phyloP scores from a whole-genome alignment of 768 basidiomycete genomes.

The Hirschioporus abietinus region DNA sequence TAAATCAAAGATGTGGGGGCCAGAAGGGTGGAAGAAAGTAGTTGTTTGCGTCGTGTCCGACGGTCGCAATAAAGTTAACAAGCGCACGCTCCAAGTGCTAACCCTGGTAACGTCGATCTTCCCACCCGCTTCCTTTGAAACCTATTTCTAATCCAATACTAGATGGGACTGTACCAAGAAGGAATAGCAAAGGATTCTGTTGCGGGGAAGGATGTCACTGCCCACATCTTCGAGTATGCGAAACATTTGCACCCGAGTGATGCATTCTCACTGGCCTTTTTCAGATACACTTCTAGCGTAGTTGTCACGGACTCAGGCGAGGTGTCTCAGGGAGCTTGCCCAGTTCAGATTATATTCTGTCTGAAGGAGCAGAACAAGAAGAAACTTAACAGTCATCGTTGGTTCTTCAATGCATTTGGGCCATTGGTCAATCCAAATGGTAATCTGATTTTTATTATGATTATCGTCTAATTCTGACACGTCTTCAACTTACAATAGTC shows the following conservation, averaged over 20 bases:
- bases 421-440: constrained; percentile 84
- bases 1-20: constrained; percentile 78
- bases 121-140: constrained; percentile 4
- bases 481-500: constrained; percentile 36
- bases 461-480: background rate
- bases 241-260: constrained; percentile 7
- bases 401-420: constrained; percentile 97
- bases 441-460: constrained; percentile 22
- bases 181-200: constrained; percentile 88
- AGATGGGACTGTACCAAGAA: constrained; percentile 88
- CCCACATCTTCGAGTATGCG: constrained; percentile 86
- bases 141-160: constrained; percentile 8
- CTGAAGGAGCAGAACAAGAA: constrained; percentile 96
- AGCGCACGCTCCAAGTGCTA: constrained; percentile 85
- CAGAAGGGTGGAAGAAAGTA: constrained; percentile 86
- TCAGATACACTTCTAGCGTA: constrained; percentile 72
- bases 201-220: constrained; percentile 85
- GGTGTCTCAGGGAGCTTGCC: constrained; percentile 67
- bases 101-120: constrained; percentile 49
- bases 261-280: constrained; percentile 5
- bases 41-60: constrained; percentile 87
- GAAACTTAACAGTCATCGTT: constrained; percentile 92
- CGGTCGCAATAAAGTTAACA: constrained; percentile 82
- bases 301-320: constrained; percentile 77
- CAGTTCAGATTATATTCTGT: constrained; percentile 86